Evolutionary conservation across 345 rosid genomes (phyloP), one percentile per base, ranked within the genome.

Genomic region (Sisymbrium altissimum): DNA sequence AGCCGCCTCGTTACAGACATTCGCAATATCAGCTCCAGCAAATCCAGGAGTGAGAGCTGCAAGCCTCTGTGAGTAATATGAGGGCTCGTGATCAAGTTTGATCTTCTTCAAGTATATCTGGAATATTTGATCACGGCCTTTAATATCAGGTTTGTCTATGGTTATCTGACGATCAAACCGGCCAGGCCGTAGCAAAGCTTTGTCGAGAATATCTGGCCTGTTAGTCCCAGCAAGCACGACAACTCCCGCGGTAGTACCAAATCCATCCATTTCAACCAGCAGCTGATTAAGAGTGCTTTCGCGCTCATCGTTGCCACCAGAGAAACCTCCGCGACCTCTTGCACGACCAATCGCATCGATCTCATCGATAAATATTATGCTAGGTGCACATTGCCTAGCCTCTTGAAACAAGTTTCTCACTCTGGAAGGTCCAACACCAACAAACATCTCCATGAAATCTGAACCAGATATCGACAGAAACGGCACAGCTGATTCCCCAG

Each of bases 401-500:
- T 94, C 99, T 75, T 89, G 97, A 82, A 94, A 94, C 83, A 94
- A 92, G 80, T 83, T 89, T 80, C 99, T 88, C 46, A 94, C 99
- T 75, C 97, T 89, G 23, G 99, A 91, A 44, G 97, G 99, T 72
- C 99, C 99, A 81, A 92, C 97, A 52, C 97, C 99, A 74, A 94
- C 99, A 86, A 94, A 94, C 97, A 94, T 88, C 81, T 94, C 99
- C 93, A 89, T 87, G 80, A 94, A 94, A 85, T 94, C 99, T 19
- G 99, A 94, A 59, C 97, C 99, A 35, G 97, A 88, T 55, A 92
- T 94, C 5, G 99, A 91, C 23, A 94, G 80, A 62, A 94, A 94
- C 9, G 97, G 99, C 69, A 94, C 99, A 38, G 74, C 97, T 53
- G 97, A 94, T 86, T 91, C 99, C 29, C 97, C 97, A 7, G 97